These are phyloP conservation scores for Pseudozyma pruni DNA, from an alignment of 1,284 basidiomycete genomes.

Conservation along the genomic window DNA sequence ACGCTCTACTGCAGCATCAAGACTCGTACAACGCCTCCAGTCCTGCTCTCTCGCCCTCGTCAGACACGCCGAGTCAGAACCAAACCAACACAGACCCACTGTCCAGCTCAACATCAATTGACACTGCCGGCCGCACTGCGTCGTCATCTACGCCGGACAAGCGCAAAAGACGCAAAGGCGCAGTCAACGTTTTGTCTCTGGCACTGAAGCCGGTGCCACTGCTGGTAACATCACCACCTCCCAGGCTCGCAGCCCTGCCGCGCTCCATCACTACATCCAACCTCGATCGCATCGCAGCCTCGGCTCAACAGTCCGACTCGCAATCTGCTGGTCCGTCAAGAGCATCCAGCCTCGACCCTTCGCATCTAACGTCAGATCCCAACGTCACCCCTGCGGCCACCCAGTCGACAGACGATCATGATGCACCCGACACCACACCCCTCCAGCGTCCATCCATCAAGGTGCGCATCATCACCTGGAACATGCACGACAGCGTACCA, in stretches of 20 bases:
- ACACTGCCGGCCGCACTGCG: slow-evolving; percentile 8
- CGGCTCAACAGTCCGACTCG: slow-evolving; percentile 5
- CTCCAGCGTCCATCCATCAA: slow-evolving; percentile 68
- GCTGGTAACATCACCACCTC: slow-evolving; percentile 11
- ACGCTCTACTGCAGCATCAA: slow-evolving; percentile 33
- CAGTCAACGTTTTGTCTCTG: slow-evolving; percentile 19
- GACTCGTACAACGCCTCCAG: slow-evolving; percentile 28
- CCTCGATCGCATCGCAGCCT: slow-evolving; percentile 6
- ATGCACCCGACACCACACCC: no score
- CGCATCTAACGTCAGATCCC: slow-evolving; percentile 12
- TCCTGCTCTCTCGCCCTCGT: slow-evolving; percentile 26
- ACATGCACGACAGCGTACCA: slow-evolving; percentile 70
- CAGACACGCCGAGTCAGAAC: slow-evolving; percentile 23
- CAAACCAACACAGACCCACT: slow-evolving; percentile 7
- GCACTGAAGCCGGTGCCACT: background rate
- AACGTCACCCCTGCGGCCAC: background rate
- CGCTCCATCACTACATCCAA: slow-evolving; percentile 26
- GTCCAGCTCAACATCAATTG: slow-evolving; percentile 29
- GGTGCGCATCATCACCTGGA: slow-evolving; percentile 71
- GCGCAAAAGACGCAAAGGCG: slow-evolving; percentile 20
- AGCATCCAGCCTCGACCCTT: slow-evolving; percentile 36
- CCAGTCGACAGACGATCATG: background rate
- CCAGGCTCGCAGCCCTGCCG: slow-evolving; percentile 21
- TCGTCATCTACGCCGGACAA: slow-evolving; percentile 3
- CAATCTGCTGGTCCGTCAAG: slow-evolving; percentile 20